Percentiles rank a stretch among this genome's conserved stretches.
Evolutionary conservation across 2,329 filamentous ascomycete species (phyloP).

Genomic region (Aureobasidium mangrovei): DNA sequence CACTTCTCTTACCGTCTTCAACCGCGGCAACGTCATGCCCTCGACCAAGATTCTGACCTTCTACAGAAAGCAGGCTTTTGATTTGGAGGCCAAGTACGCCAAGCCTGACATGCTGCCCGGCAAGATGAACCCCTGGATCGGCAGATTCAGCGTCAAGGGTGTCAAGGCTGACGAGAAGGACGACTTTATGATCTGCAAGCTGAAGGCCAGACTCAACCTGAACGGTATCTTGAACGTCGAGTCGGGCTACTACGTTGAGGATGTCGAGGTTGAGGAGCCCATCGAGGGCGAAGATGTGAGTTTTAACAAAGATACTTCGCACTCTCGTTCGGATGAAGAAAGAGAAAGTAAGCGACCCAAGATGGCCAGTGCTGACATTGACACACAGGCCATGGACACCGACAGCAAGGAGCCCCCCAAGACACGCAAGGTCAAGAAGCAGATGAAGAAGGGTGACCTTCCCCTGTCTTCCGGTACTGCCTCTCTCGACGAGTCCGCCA

Average conservation of each 20-base stretch:
- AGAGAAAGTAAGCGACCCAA: conserved; percentile 15
- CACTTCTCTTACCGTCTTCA: conserved; percentile 93
- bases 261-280: conserved; percentile 93
- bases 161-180: conserved; percentile 89
- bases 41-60: conserved; percentile 99
- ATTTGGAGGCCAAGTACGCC: conserved; percentile 88
- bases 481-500: conserved; percentile 61
- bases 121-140: conserved; percentile 90
- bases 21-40: conserved; percentile 91
- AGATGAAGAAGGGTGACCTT: conserved; percentile 93
- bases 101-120: conserved; percentile 80
- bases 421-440: conserved; percentile 98
- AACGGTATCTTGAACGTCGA: conserved; percentile 96
- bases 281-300: conserved; percentile 56
- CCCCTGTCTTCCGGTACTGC: conserved; percentile 77
- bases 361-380: conserved; percentile 24
- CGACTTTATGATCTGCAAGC: conserved; percentile 99
- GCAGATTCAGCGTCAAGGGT: conserved; percentile 93
- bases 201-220: conserved; percentile 93
- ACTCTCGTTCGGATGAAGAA: background rate
- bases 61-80: conserved; percentile 96
- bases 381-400: conserved; percentile 61
- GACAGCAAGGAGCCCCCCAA: conserved; percentile 45
- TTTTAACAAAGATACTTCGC: conserved; percentile 23
- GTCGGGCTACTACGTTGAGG: conserved; percentile 95